These are phyloP conservation scores for Sonneratia caseolaris DNA, from an alignment of 345 rosid genomes.

Conservation along the genomic window DNA sequence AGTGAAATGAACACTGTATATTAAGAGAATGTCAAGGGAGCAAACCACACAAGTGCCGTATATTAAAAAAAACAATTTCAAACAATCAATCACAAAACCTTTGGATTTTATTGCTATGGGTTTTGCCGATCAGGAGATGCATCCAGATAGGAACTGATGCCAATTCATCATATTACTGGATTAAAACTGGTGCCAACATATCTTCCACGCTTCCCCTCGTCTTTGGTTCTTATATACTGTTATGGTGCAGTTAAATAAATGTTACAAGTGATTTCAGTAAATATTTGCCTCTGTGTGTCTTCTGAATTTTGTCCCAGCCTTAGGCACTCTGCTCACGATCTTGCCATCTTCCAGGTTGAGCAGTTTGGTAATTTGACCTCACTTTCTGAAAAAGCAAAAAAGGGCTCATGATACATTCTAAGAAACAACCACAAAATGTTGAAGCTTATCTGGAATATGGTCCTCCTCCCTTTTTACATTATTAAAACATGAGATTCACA, in stretches of 20 bases:
- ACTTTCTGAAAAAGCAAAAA: conserved; percentile 40
- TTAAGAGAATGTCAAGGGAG: no score
- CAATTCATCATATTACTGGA: no score
- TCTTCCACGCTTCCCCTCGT: no score
- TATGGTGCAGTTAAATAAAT: neutral
- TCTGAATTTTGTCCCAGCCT: conserved; percentile 15
- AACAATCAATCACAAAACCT: no score
- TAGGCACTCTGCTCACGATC: neutral
- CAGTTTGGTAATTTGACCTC: conserved; percentile 40
- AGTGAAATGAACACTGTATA: no score
- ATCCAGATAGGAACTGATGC: no score
- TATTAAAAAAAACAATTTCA: no score
- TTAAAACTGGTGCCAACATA: no score
- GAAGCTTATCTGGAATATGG: neutral
- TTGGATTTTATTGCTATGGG: no score
- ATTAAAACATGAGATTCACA: neutral
- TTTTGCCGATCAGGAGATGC: no score
- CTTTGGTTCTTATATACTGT: no score
- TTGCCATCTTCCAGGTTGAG: neutral
- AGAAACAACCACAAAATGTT: neutral
- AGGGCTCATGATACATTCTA: neutral
- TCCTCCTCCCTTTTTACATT: neutral
- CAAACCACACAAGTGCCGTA: no score
- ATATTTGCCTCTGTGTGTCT: conserved; percentile 6
- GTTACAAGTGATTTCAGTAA: neutral